Base-by-base conservation (phyloP, 352 stramenopile genomes). In the Globisporangium cylindrosporum region DNA sequence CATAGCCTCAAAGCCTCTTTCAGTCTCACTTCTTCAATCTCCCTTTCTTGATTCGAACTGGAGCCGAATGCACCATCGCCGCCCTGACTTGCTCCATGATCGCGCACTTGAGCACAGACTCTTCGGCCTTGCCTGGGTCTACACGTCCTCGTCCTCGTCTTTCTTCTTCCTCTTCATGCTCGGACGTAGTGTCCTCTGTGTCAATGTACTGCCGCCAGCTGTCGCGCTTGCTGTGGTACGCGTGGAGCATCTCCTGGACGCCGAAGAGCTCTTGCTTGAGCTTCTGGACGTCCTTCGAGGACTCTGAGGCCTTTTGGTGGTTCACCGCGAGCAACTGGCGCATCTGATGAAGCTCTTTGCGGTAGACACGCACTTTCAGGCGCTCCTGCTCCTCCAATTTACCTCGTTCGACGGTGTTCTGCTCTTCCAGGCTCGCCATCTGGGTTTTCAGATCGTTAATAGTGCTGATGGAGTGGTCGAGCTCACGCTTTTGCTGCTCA, bases 241-340 rank as follows among this genome's bases (percentile, higher is more conserved):
- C 65, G 4, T 76, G 68, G 10, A 91, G 67, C 36, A 86, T 34
- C 55, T 77, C 70, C 69, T 86, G 82, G 24, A 91, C 79, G 12
- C 71, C 64, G 6, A 78, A 58, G 0, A 91, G 71, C 22, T 89
- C 82, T 8, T 74, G 68, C 55, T 86, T 86, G 51, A 91, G 72
- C 59, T 72, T 73, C 36, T 79, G 66, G 25, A 91, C 82, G 46
- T 83, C 80, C 12, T 77, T 71, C 6, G 79, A 79, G 4, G 82
- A 89, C 49, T 81, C 77, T 4, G 55, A 70, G 48, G 78, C 68
- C n/a, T 70, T 76, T 54, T 84, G 73, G 22, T 88, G 75, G 22
- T 84, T 88, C 12, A 77, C 66, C 24, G 73, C 69, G 12, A 91
- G 71, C 48, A 91, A 57, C 25, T 86, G 74, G 4, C 74, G 81